Conservation (phyloP, 2,329 filamentous ascomycete species). For the Aspergillus sclerotialis region DNA sequence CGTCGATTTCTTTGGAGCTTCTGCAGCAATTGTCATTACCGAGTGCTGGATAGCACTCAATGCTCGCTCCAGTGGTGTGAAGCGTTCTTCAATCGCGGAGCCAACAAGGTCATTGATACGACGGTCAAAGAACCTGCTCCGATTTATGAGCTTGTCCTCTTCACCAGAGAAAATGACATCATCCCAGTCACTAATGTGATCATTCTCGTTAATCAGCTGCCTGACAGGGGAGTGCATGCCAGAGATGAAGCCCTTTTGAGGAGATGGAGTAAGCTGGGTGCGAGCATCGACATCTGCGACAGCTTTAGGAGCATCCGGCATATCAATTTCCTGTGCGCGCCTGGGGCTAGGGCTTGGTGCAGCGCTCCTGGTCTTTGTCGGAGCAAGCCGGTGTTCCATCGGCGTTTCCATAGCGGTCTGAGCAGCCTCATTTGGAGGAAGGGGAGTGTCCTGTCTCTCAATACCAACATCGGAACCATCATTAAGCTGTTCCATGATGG, state of each 20-base stretch:
- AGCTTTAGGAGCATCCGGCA: slow-evolving; percentile 39
- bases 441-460: slow-evolving; percentile 49
- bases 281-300: slow-evolving; percentile 26
- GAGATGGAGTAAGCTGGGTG: slow-evolving; percentile 46
- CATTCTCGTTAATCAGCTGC: slow-evolving; percentile 53
- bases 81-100: slow-evolving; percentile 64
- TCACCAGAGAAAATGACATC: slow-evolving; percentile 74
- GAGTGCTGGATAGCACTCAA: slow-evolving; percentile 68
- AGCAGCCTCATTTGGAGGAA: slow-evolving; percentile 14
- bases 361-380: slow-evolving; percentile 54
- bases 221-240: slow-evolving; percentile 50
- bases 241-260: slow-evolving; percentile 58
- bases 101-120: slow-evolving; percentile 84
- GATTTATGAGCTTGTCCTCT: slow-evolving; percentile 72
- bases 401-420: slow-evolving; percentile 43
- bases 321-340: slow-evolving; percentile 42
- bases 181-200: slow-evolving; percentile 86
- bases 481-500: slow-evolving; percentile 81
- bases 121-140: slow-evolving; percentile 82
- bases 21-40: slow-evolving; percentile 52
- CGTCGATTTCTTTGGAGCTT: slow-evolving; percentile 51
- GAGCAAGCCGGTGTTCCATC: slow-evolving; percentile 47
- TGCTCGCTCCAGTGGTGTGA: slow-evolving; percentile 75
- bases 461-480: slow-evolving; percentile 67
- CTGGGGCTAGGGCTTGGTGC: slow-evolving; percentile 67